Base-by-base conservation (phyloP, 257 asterid species). In the Ballota nigra region DNA sequence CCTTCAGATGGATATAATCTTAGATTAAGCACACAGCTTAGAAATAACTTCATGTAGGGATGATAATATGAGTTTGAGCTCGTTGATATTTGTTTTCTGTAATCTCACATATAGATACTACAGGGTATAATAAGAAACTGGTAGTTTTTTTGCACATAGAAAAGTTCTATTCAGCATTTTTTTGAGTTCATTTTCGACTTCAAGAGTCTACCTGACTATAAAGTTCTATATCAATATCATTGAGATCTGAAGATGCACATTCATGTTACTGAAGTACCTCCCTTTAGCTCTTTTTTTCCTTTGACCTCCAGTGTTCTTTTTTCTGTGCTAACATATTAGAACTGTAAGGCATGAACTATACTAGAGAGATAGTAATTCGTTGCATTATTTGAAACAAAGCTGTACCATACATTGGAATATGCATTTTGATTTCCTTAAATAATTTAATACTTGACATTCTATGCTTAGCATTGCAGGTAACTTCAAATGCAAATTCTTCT, bases 401-500 rank as follows among this genome's bases (percentile, higher is more conserved):
- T 13, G 8, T 22, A 19, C 6, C n/a, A 53, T 6, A 51, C 19
- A 19, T 18, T 19, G 28, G 28, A 52, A 18, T 53, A 53, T 4
- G 15, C 60, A 8, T 53, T 53, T 38, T 36, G 24, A 36, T 29
- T 65, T 69, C 41, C 55, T 28, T 22, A 45, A 36, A 26, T 36
- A 33, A 45, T 38, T 73, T 72, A 68, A 55, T 24, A 68, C 78
- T 73, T 58, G 22, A 77, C 58, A 34, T 72, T 41, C 64, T 73
- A 31, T 69, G 64, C 57, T 75, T 73, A 67, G 82, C 63, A 61
- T 64, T 85, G 87, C 89, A 91, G 97, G 76, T 87, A 77, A 91
- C 96, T 11, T 87, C 92, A 16, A 83, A 69, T 31, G 41, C 77
- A 51, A 84, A 76, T 66, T 75, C 87, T 71, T 75, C 86, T 0